Base-by-base conservation (phyloP, 2,329 filamentous ascomycete species). In the Ascochyta pisi region DNA sequence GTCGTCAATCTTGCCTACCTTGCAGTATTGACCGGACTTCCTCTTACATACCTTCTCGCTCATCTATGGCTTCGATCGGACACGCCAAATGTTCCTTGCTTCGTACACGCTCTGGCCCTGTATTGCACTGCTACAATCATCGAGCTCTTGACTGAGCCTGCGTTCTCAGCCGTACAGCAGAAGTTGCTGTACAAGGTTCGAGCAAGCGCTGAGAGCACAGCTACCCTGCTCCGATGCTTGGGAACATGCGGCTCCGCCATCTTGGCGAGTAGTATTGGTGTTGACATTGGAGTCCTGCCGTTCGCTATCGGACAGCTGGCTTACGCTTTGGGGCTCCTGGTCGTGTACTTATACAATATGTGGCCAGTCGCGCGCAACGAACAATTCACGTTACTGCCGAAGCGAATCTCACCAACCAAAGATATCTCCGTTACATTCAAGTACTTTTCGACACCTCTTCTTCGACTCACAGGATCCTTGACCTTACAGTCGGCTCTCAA, bases 1-100 rank as follows among this genome's bases (percentile, higher is more conserved):
- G 88, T 94, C 39, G 85, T 98, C 76, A 99, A 99, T 69, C 81
- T 96, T 35, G 90, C 92, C 1, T 96, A 96, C 73, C 77, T 98
- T 22, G 86, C 92, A 22, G 81, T 96, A 13, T 73, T 82, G 0
- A 80, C 94, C 0, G 93, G 93, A 0, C 65, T 87, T 10, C 76
- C 85, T 0, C 83, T 92, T 31, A 85, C 89, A 1, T 73, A 84
- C 13, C 69, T 82, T 0, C 80, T 97, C 2, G 90, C 87, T 13
- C 79, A 82, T 70, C 80, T 88, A 50, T 97, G 96, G 75, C 78
- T 89, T 15, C 79, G 78, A 8, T 75, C 83, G 4, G 76, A 83
- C 15, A 77, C 83, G 31, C 73, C 81, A 3, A 60, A 73, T 41
- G 88, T 87, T 1, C 86, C 89, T 0, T 89, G 88, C 66, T 86